phyloP scores from a whole-genome alignment of 805 yeast genomes.

The Cyberlindnera mrakii region DNA sequence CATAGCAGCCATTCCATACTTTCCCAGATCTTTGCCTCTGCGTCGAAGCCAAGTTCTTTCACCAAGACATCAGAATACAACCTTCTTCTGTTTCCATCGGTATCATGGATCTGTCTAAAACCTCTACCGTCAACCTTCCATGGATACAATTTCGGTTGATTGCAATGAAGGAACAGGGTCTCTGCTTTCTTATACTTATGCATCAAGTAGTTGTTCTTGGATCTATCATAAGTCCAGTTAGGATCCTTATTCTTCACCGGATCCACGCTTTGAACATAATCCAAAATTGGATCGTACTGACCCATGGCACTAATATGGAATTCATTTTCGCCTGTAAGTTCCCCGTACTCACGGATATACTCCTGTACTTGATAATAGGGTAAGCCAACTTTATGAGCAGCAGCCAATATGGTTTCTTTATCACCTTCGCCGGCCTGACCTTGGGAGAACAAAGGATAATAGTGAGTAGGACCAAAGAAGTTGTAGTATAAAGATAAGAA shows the following conservation, averaged over 20 bases:
- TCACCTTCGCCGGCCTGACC: constrained; percentile 77
- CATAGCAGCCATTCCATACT: constrained; percentile 24
- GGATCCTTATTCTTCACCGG: constrained; percentile 12
- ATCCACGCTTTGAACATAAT: constrained; percentile 22
- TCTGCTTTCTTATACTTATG: constrained; percentile 19
- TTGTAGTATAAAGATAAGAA: constrained; percentile 61
- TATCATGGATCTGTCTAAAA: constrained; percentile 16
- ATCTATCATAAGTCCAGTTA: constrained; percentile 10
- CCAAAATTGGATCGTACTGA: constrained; percentile 45
- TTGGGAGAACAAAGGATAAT: constrained; percentile 53
- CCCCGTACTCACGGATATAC: constrained; percentile 47
- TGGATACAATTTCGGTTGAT: constrained; percentile 25
- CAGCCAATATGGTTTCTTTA: constrained; percentile 71
- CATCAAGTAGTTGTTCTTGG: constrained; percentile 16
- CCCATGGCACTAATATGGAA: constrained; percentile 53
- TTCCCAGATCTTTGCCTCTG: constrained; percentile 24
- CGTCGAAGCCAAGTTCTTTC: constrained; percentile 24
- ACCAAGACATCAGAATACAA: constrained; percentile 15
- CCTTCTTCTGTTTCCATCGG: constrained; percentile 18
- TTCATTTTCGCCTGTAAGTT: constrained; percentile 20
- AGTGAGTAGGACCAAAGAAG: constrained; percentile 53
- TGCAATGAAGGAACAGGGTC: constrained; percentile 24
- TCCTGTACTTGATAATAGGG: constrained; percentile 51
- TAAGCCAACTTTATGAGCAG: constrained; percentile 46
- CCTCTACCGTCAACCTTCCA: constrained; percentile 25